Percentiles rank a stretch among this genome's conserved stretches.
phyloP scores from a whole-genome alignment of 306 rosid species.

The Prunus davidiana region DNA sequence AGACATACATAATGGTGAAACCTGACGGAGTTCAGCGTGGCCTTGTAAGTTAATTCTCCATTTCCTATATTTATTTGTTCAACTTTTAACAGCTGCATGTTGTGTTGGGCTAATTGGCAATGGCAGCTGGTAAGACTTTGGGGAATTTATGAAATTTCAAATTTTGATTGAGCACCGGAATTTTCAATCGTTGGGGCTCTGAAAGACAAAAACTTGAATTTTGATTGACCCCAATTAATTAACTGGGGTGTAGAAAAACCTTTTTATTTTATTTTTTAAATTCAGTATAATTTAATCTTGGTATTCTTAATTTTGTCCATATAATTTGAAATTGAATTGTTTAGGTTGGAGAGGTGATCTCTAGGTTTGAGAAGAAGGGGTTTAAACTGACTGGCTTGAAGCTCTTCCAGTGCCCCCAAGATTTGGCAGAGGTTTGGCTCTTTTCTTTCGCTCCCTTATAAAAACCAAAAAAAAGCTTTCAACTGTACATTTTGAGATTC shows the following conservation, averaged over 20 bases:
- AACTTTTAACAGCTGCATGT: neutral
- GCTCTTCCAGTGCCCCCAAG: slow-evolving; percentile 85
- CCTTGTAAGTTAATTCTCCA: slow-evolving; percentile 47
- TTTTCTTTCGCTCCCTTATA: neutral
- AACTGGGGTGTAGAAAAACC: neutral
- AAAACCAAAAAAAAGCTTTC: neutral
- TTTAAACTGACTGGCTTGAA: slow-evolving; percentile 90
- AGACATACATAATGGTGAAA: slow-evolving; percentile 92
- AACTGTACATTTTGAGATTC: neutral
- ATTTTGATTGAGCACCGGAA: neutral
- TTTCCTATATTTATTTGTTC: neutral
- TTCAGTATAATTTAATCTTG: neutral
- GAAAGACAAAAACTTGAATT: neutral
- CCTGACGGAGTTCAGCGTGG: slow-evolving; percentile 99
- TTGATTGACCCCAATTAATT: neutral
- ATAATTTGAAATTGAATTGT: slow-evolving; percentile 14
- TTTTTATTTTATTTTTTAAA: no score
- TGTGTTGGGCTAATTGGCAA: slow-evolving; percentile 11
- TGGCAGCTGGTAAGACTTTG: neutral
- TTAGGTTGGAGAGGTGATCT: slow-evolving; percentile 93
- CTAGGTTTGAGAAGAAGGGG: slow-evolving; percentile 95
- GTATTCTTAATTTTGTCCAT: neutral
- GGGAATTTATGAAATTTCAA: neutral
- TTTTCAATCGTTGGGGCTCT: neutral
- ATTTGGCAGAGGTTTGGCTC: slow-evolving; percentile 85